Evolutionary conservation across 306 rosid species (phyloP).

Genomic region (Cucumis cinereus): DNA sequence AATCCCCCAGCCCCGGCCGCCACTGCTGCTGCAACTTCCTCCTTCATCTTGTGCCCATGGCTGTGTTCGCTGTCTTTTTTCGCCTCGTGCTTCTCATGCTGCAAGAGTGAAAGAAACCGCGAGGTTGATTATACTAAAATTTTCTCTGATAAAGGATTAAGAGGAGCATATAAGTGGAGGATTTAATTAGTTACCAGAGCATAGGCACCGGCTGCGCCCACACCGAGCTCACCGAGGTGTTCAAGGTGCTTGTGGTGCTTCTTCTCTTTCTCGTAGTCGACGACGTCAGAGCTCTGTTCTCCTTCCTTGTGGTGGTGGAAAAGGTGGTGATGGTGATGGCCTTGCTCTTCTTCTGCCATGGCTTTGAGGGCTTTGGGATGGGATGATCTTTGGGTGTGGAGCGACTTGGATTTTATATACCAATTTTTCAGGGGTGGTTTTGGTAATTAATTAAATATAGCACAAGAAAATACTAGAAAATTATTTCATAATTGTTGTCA

Average conservation of each 20-base stretch:
- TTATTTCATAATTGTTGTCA: neutral
- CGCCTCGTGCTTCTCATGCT: constrained; percentile 60
- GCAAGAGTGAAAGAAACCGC: neutral
- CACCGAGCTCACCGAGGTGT: constrained; percentile 36
- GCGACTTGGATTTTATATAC: neutral
- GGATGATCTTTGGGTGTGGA: neutral
- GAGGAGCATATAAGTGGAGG: neutral
- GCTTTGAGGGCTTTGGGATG: neutral
- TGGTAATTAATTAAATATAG: neutral
- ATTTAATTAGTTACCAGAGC: constrained; percentile 34
- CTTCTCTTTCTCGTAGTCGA: constrained; percentile 56
- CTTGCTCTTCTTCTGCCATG: constrained; percentile 53
- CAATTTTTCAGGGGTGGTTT: neutral
- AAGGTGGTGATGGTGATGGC: constrained; percentile 11
- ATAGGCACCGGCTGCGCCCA: constrained; percentile 44
- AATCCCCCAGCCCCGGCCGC: constrained; percentile 60
- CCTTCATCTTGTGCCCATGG: constrained; percentile 64
- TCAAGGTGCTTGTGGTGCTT: constrained; percentile 62
- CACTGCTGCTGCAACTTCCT: constrained; percentile 54
- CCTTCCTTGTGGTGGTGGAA: constrained; percentile 45
- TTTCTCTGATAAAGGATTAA: neutral
- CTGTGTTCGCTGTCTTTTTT: constrained; percentile 54
- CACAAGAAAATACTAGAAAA: neutral
- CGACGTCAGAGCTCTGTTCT: constrained; percentile 6
- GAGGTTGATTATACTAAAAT: neutral